Evolutionary conservation across 2,329 filamentous ascomycete species (phyloP).

Genomic region (Alternaria conjuncta): DNA sequence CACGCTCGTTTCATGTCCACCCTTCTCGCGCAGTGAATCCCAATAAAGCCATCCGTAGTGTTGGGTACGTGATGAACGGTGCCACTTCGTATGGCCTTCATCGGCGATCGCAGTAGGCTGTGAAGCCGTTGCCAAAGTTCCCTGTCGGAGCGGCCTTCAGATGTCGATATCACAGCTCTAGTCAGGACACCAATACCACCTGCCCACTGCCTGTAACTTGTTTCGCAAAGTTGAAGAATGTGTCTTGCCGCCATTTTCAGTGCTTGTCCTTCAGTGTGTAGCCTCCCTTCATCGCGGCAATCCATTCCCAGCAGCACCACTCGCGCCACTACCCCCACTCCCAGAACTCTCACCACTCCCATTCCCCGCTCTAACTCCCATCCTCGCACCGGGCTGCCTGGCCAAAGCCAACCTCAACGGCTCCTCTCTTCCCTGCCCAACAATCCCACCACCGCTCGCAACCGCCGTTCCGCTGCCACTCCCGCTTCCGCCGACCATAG

Average conservation of each 20-base stretch:
- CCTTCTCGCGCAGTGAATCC: not conserved
- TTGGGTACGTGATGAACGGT: not conserved
- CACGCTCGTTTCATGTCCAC: not conserved
- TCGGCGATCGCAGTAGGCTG: not conserved
- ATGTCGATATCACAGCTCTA: not conserved
- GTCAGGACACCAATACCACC: not conserved
- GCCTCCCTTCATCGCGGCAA: conserved; percentile 36
- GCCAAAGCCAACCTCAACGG: conserved; percentile 40
- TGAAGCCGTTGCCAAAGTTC: not conserved
- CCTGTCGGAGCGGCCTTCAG: not conserved
- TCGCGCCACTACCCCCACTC: conserved; percentile 20
- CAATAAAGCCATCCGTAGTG: not conserved
- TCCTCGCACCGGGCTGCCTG: conserved; percentile 38
- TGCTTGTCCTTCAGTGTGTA: fast-evolving
- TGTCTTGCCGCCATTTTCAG: not conserved
- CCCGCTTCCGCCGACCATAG: conserved; percentile 38
- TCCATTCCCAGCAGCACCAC: conserved; percentile 35
- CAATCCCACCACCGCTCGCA: conserved; percentile 6
- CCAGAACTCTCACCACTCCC: conserved; percentile 11
- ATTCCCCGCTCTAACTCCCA: conserved; percentile 13
- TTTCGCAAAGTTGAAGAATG: not conserved
- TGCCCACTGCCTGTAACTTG: not conserved
- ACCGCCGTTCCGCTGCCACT: conserved; percentile 13
- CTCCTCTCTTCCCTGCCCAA: conserved; percentile 25
- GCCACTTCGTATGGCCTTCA: not conserved